A percentile compares a stretch with the other conserved stretches of the same genome.
Conservation (phyloP, 192 early-diverging fungal genomes). For the Martensiomyces pterosporus region DNA sequence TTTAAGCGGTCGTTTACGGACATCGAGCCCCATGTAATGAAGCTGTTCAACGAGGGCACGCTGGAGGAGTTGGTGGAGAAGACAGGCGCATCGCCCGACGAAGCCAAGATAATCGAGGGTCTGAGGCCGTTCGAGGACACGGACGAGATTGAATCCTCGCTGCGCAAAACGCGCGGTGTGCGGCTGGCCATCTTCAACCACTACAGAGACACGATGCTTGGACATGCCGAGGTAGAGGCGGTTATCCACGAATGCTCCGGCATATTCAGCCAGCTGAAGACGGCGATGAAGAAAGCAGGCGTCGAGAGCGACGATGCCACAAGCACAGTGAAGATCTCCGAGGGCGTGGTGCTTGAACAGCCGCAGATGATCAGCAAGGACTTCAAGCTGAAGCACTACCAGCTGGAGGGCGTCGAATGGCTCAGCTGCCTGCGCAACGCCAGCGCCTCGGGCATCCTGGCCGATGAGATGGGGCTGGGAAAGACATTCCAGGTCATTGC, state of each 20-base stretch:
- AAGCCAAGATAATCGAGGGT: conserved; percentile 37
- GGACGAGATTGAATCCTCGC: conserved; percentile 47
- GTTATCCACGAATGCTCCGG: conserved; percentile 48
- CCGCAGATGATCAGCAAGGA: conserved; percentile 56
- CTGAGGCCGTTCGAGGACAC: conserved; percentile 58
- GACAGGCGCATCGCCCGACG: conserved; percentile 25
- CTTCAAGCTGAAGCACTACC: conserved; percentile 75
- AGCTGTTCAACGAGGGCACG: conserved; percentile 30
- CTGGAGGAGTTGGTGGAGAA: conserved; percentile 32
- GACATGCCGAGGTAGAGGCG: conserved; percentile 45
- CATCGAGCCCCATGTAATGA: conserved; percentile 37
- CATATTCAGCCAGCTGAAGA: conserved; percentile 32
- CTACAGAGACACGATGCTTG: conserved; percentile 41
- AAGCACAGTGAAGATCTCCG: conserved; percentile 34
- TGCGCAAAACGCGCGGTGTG: conserved; percentile 55
- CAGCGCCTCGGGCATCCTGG: conserved; percentile 71
- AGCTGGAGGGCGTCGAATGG: conserved; percentile 87
- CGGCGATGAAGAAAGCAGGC: conserved; percentile 30
- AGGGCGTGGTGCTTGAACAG: conserved; percentile 49
- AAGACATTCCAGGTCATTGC: conserved; percentile 90
- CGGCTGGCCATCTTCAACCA: conserved; percentile 57
- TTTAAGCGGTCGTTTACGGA: conserved; percentile 21
- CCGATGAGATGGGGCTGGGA: conserved; percentile 85
- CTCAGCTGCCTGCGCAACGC: conserved; percentile 68
- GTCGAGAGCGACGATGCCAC: conserved; percentile 37